Evolutionary conservation across 129 eudicot species (phyloP).

Genomic region (Ambrosia trifida): DNA sequence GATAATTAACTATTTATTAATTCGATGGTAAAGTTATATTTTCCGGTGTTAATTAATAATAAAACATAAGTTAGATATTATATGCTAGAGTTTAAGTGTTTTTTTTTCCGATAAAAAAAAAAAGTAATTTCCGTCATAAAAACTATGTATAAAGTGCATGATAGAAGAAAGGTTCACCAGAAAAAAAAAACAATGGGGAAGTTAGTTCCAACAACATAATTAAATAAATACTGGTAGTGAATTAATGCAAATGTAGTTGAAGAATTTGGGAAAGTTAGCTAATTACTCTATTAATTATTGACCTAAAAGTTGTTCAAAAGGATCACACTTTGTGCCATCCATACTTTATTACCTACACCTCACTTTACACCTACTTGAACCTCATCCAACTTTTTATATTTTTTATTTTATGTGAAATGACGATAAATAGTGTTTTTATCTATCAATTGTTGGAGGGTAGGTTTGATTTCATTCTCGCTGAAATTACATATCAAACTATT

Average conservation of each 20-base stretch:
- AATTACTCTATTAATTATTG: slow-evolving; percentile 43
- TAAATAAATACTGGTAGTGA: slow-evolving; percentile 28
- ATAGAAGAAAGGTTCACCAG: slow-evolving; percentile 30
- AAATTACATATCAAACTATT: background rate
- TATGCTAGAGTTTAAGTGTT: too few relatives aligned
- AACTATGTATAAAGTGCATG: slow-evolving; percentile 6
- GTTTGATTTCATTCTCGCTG: slow-evolving; percentile 11
- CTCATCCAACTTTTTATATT: slow-evolving; percentile 29
- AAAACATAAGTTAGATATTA: background rate
- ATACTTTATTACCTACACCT: slow-evolving; percentile 49
- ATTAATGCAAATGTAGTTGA: slow-evolving; percentile 40
- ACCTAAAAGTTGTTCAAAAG: slow-evolving; percentile 57
- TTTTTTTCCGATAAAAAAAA: too few relatives aligned
- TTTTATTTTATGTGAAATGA: background rate
- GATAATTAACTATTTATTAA: too few relatives aligned
- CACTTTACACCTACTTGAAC: slow-evolving; percentile 81
- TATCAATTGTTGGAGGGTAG: slow-evolving; percentile 13
- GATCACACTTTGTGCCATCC: slow-evolving; percentile 43
- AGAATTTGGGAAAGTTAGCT: slow-evolving; percentile 46
- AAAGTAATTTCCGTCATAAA: too few relatives aligned
- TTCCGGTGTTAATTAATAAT: background rate
- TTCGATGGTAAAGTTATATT: too few relatives aligned
- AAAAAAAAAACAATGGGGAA: slow-evolving; percentile 12
- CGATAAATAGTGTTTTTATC: background rate
- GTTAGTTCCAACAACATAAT: slow-evolving; percentile 57